These are phyloP conservation scores for Linnemannia hyalina DNA, from an alignment of 192 early-diverging fungal species.

Conservation along the genomic window DNA sequence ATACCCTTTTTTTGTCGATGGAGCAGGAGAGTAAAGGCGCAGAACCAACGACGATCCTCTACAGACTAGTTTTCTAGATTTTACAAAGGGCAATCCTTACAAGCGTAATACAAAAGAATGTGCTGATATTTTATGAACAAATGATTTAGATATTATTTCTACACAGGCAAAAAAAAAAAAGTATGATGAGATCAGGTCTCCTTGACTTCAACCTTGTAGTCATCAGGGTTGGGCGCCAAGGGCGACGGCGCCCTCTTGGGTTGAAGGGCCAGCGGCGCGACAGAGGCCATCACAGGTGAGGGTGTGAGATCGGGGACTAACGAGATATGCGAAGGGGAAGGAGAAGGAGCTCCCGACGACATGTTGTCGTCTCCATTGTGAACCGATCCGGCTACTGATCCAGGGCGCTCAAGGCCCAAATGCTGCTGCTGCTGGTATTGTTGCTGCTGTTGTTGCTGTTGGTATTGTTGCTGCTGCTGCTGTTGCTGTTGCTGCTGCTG, in stretches of 20 bases:
- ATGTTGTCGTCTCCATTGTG: conserved; percentile 14
- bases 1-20: background rate
- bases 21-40: no score
- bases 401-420: conserved; percentile 16
- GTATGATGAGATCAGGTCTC: background rate
- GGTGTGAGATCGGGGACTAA: conserved; percentile 28
- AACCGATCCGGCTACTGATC: conserved; percentile 26
- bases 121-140: background rate
- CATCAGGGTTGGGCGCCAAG: conserved; percentile 26
- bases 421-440: conserved; percentile 11
- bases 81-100: no score
- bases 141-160: background rate
- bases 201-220: conserved; percentile 55
- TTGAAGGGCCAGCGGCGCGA: conserved; percentile 18
- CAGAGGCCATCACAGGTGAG: conserved; percentile 26
- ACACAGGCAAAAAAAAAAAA: background rate
- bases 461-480: conserved; percentile 31
- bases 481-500: conserved; percentile 29
- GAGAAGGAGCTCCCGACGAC: conserved; percentile 40
- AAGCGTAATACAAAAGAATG: background rate
- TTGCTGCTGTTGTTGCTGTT: conserved; percentile 30
- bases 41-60: no score
- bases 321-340: conserved; percentile 43
- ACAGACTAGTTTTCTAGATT: no score
- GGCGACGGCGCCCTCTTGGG: background rate